Conservation (phyloP, 495 filamentous ascomycete species). For the Stereocaulon alpinum region DNA sequence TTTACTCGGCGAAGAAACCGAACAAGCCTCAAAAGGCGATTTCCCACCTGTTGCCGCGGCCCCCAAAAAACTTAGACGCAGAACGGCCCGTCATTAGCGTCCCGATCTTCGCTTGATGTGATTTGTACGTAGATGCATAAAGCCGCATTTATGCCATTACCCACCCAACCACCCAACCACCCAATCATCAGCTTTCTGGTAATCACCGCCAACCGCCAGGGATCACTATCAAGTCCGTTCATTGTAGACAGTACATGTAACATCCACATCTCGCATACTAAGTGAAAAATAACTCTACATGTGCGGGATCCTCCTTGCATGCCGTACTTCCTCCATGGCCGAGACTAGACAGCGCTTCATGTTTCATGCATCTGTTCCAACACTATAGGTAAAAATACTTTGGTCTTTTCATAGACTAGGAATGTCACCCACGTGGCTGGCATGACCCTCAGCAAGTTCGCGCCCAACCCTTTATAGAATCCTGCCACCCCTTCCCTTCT, state of each 20-base stretch:
- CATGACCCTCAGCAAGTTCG: conserved; percentile 78
- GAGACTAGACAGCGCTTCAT: background rate
- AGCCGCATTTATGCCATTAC: background rate
- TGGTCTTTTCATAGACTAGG: conserved; percentile 91
- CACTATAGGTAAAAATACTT: conserved; percentile 28
- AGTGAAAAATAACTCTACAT: background rate
- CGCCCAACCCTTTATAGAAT: conserved; percentile 87
- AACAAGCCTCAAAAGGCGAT: background rate
- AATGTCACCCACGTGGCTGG: conserved; percentile 98
- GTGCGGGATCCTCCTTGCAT: too few species aligned
- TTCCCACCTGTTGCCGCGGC: background rate
- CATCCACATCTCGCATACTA: background rate
- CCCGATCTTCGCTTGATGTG: conserved; percentile 2
- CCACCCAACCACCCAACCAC: background rate
- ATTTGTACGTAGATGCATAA: conserved; percentile 5
- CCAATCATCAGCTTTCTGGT: background rate
- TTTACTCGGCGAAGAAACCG: background rate
- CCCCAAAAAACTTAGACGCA: too few species aligned
- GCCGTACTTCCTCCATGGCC: background rate
- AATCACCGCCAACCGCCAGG: too few species aligned
- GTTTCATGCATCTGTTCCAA: background rate
- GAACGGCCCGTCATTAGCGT: too few species aligned
- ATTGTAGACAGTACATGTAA: background rate
- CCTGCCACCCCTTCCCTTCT: conserved; percentile 65
- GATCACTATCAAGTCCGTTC: too few species aligned